Percentiles rank a stretch among this genome's conserved stretches.
phyloP scores from a whole-genome alignment of 2,329 filamentous ascomycete species.

The Coniochaeta hoffmannii region DNA sequence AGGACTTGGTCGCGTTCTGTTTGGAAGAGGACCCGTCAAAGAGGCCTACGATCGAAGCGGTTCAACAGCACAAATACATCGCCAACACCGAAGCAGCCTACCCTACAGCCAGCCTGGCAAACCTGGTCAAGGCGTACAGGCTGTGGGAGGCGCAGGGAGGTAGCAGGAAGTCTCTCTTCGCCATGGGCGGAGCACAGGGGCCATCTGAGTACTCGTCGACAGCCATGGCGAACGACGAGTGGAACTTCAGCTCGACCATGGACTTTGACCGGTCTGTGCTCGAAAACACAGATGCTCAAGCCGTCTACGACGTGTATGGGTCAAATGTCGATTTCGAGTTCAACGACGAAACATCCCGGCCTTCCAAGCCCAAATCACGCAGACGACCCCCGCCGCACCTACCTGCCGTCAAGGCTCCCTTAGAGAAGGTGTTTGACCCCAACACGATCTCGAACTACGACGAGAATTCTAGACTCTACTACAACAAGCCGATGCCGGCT shows the following conservation, averaged over 20 bases:
- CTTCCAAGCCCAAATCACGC: constrained; percentile 42
- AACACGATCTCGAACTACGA: constrained; percentile 59
- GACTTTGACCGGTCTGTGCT: constrained; percentile 55
- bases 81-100: constrained; percentile 53
- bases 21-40: constrained; percentile 60
- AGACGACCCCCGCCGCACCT: constrained; percentile 52
- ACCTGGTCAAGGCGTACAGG: constrained; percentile 65
- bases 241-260: constrained; percentile 60
- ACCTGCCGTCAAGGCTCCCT: constrained; percentile 47
- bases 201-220: constrained; percentile 35
- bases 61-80: constrained; percentile 65
- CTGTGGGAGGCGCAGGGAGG: constrained; percentile 71
- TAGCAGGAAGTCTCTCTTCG: constrained; percentile 58
- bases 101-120: constrained; percentile 55
- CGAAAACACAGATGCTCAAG: constrained; percentile 44
- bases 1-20: constrained; percentile 65
- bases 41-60: constrained; percentile 61
- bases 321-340: constrained; percentile 46
- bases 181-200: constrained; percentile 49
- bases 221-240: constrained; percentile 48
- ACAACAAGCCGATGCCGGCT: constrained; percentile 36
- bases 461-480: constrained; percentile 55
- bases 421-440: constrained; percentile 60
- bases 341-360: constrained; percentile 41
- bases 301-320: constrained; percentile 51